Percentiles rank a stretch among this genome's conserved stretches.
Evolutionary conservation across 345 rosid species (phyloP).

Genomic region (Cochlearia excelsa): DNA sequence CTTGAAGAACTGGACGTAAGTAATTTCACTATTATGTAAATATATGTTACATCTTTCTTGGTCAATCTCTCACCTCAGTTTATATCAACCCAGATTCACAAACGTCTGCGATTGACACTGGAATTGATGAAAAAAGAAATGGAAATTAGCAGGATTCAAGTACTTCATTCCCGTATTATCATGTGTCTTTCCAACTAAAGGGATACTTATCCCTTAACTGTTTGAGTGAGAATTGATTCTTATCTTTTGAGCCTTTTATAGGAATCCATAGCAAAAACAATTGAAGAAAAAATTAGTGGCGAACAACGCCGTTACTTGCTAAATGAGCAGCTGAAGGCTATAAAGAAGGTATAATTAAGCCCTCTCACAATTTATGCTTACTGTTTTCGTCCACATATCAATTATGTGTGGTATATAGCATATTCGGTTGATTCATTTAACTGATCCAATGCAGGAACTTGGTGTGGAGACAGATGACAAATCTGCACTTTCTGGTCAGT

Average conservation of each 20-base stretch:
- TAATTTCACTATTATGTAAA: slow-evolving; percentile 3
- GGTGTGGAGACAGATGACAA: slow-evolving; percentile 99
- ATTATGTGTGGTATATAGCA: slow-evolving; percentile 18
- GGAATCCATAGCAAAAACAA: slow-evolving; percentile 98
- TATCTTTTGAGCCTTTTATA: slow-evolving; percentile 34
- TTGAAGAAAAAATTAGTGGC: slow-evolving; percentile 97
- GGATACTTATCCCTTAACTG: neutral
- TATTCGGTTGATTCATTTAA: slow-evolving; percentile 20
- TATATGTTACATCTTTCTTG: slow-evolving; percentile 7
- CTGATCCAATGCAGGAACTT: slow-evolving; percentile 64
- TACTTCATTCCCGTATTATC: slow-evolving; percentile 27
- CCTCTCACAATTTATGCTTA: slow-evolving; percentile 8
- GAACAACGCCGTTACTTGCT: slow-evolving; percentile 97
- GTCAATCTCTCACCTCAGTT: slow-evolving; percentile 21
- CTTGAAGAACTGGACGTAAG: slow-evolving; percentile 99
- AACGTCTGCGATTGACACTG: slow-evolving; percentile 77
- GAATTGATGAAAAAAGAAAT: slow-evolving; percentile 93
- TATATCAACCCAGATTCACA: slow-evolving; percentile 56
- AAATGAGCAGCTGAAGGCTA: slow-evolving; percentile 98
- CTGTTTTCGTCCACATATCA: slow-evolving; percentile 2
- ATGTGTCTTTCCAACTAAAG: slow-evolving; percentile 2
- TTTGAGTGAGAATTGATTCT: slow-evolving; percentile 14
- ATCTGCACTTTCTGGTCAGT: slow-evolving; percentile 92
- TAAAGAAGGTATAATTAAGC: slow-evolving; percentile 71
- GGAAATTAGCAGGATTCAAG: slow-evolving; percentile 99